Evolutionary conservation across 2,329 filamentous ascomycete genomes (phyloP).

Genomic region (Trichoderma sp.): DNA sequence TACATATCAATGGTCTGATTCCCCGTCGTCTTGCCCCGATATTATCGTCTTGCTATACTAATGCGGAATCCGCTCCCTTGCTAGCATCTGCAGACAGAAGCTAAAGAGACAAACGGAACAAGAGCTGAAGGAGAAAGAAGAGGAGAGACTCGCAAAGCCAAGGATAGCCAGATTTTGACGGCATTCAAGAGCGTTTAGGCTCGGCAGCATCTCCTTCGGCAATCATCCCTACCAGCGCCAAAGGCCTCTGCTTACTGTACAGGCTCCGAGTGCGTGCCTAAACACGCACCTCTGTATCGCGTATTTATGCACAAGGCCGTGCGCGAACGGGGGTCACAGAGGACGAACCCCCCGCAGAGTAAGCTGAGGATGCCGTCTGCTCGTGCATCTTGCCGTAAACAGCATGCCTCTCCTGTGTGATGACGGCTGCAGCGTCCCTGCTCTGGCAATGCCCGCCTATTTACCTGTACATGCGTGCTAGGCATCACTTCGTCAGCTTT

Average conservation of each 20-base stretch:
- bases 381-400: slow-evolving; percentile 13
- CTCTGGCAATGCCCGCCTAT: background rate
- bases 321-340: slow-evolving; percentile 17
- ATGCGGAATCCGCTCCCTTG: background rate
- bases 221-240: slow-evolving; percentile 8
- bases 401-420: slow-evolving; percentile 20
- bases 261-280: background rate
- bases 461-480: no score
- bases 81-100: background rate
- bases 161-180: background rate
- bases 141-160: background rate
- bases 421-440: slow-evolving; percentile 21
- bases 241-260: background rate
- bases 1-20: slow-evolving; percentile 19
- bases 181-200: background rate
- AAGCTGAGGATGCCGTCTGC: slow-evolving; percentile 20
- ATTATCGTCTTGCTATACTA: background rate
- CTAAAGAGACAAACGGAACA: background rate
- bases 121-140: background rate
- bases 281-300: background rate
- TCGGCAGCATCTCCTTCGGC: background rate
- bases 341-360: slow-evolving; percentile 21
- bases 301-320: slow-evolving; percentile 15
- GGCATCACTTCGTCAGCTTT: slow-evolving; percentile 3
- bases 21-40: background rate